Conservation (phyloP, 176 grass and related monocot species). For the Phoenix roebelenii region DNA sequence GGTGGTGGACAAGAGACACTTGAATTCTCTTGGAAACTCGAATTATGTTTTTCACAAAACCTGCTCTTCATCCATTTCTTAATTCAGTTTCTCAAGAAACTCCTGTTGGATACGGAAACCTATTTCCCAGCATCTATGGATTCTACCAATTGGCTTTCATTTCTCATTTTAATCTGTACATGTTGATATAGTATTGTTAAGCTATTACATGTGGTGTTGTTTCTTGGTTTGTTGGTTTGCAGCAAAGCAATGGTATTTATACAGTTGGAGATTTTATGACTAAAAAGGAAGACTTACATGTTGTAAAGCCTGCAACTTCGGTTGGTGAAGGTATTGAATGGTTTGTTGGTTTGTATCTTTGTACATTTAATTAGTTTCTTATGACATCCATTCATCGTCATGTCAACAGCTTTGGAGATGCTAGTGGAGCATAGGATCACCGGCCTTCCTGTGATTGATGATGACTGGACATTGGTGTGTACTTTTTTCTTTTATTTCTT, state of each 20-base stretch:
- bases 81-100: too few relatives aligned
- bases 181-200: too few relatives aligned
- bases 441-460: constrained; percentile 84
- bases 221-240: constrained; percentile 28
- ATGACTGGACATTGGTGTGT: constrained; percentile 66
- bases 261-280: constrained; percentile 95
- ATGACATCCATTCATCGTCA: neutral
- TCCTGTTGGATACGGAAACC: too few relatives aligned
- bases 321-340: constrained; percentile 56
- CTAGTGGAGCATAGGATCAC: constrained; percentile 69
- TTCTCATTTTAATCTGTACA: too few relatives aligned
- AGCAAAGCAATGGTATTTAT: constrained; percentile 56
- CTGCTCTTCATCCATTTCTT: too few relatives aligned
- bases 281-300: constrained; percentile 38
- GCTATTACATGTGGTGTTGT: constrained; percentile 1
- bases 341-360: neutral
- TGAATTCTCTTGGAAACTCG: too few relatives aligned
- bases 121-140: too few relatives aligned
- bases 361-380: neutral
- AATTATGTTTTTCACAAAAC: too few relatives aligned
- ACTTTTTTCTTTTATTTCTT: neutral
- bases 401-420: constrained; percentile 45
- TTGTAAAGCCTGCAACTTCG: constrained; percentile 44
- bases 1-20: too few relatives aligned
- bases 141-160: too few relatives aligned